Base-by-base conservation (phyloP, 768 basidiomycete species). In the Rickenella mellea region DNA sequence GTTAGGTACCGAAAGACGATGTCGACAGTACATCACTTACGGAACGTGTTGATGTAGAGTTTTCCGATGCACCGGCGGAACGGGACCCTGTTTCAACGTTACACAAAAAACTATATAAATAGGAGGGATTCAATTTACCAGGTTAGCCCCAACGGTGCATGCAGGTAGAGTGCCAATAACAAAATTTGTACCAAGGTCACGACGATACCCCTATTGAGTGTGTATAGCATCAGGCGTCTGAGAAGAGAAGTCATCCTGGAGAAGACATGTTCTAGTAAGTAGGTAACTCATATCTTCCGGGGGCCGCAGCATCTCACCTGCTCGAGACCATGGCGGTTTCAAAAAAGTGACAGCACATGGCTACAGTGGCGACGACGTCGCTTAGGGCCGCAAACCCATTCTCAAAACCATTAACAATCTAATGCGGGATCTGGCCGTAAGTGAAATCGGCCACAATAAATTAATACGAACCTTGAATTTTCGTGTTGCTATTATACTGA, bases 31-130 rank as follows among this genome's bases (percentile, higher is more conserved):
- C n/a, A n/a, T n/a, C 15, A 62, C 70, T 60, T 41, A 71, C 70
- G 71, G 53, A 71, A 72, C 1, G 69, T 70, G 45, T 71, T 71
- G 14, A 66, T 69, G 46, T 72, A 72, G 8, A 72, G 55, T 32
- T 67, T 70, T 3, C 69, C 71, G 7, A 70, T 65, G 42, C 69
- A 70, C 44, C 70, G 58, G 44, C 71, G 69, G 45, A 72, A 62
- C 1, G 69, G 65, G 38, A 72, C 53, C 70, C 70, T 71, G 39
- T n/a, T n/a, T 15, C 12, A 19, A 25, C 31, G 14, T 12, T n/a
- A 41, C 35, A 8, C 17, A 27, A 15, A 30, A 22, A 11, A 27
- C 15, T 19, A 24, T 37, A n/a, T 38, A 19, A 21, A 12, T 7
- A 40, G 2, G 26, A 20, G 21, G 21, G 25, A 26, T n/a, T n/a